Percentiles rank a stretch among this genome's conserved stretches.
Conservation (phyloP, 73 alveolate genomes). For the Tetrahymena elliotti region DNA sequence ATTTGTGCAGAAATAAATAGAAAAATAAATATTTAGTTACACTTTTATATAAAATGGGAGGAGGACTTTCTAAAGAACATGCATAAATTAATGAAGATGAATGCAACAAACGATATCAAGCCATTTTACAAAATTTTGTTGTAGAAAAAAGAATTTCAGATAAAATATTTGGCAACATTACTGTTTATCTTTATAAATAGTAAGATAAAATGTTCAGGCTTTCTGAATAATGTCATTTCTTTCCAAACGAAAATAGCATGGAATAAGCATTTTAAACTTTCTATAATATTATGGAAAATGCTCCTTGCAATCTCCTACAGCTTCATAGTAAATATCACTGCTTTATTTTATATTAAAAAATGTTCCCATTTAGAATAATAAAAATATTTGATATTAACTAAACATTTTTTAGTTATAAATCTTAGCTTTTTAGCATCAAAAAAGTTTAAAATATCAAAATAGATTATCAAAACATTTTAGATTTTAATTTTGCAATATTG, state of each 20-base stretch:
- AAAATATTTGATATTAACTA: too few relatives aligned
- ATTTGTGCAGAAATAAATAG: not conserved
- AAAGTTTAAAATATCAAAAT: too few relatives aligned
- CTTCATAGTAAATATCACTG: not conserved
- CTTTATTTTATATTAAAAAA: not conserved
- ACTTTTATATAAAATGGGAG: not conserved
- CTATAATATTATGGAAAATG: not conserved
- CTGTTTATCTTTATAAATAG: not conserved
- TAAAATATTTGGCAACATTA: not conserved
- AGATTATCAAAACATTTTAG: too few relatives aligned
- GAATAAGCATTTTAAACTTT: not conserved
- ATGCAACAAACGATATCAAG: not conserved
- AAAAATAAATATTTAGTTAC: not conserved
- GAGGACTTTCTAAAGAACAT: not conserved
- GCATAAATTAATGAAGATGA: not conserved
- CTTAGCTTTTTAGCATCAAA: not conserved
- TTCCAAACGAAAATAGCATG: not conserved
- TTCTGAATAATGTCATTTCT: not conserved
- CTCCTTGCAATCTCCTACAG: not conserved
- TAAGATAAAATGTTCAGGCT: not conserved
- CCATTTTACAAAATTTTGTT: not conserved
- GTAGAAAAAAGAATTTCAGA: not conserved
- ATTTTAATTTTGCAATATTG: too few relatives aligned
- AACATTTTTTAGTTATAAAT: too few relatives aligned
- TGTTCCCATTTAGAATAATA: not conserved